Conservation (phyloP, 129 eudicot genomes). For the Lonicera japonica region DNA sequence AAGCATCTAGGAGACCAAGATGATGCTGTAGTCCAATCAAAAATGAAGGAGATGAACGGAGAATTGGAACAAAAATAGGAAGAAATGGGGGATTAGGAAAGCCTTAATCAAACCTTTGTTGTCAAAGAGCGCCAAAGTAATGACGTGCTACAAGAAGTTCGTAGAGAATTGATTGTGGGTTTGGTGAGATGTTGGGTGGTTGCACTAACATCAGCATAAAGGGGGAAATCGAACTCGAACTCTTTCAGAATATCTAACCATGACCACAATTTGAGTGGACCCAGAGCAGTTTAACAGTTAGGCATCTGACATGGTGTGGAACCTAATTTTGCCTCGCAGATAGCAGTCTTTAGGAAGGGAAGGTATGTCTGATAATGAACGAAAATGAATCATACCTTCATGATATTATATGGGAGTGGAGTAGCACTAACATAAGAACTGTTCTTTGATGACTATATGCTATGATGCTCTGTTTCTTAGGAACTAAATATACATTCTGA, state of each 20-base stretch:
- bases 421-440: no score
- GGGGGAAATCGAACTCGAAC: conserved; percentile 73
- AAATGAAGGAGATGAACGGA: conserved; percentile 58
- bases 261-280: no score
- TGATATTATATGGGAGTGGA: no score
- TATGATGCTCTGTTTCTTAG: no score
- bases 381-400: no score
- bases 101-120: conserved; percentile 45
- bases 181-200: conserved; percentile 45
- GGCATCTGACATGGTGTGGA: no score
- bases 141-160: conserved; percentile 83
- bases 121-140: conserved; percentile 70
- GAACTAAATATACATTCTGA: no score
- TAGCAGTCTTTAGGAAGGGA: no score
- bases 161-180: conserved; percentile 57
- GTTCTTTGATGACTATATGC: no score
- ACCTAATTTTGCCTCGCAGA: no score
- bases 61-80: conserved; percentile 56
- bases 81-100: conserved; percentile 45
- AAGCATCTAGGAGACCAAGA: conserved; percentile 77
- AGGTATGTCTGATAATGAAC: no score
- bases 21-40: conserved; percentile 64
- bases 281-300: no score
- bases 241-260: conserved; percentile 38
- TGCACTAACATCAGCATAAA: conserved; percentile 62